phyloP scores from a whole-genome alignment of 306 rosid genomes.

The Vigna radiata region DNA sequence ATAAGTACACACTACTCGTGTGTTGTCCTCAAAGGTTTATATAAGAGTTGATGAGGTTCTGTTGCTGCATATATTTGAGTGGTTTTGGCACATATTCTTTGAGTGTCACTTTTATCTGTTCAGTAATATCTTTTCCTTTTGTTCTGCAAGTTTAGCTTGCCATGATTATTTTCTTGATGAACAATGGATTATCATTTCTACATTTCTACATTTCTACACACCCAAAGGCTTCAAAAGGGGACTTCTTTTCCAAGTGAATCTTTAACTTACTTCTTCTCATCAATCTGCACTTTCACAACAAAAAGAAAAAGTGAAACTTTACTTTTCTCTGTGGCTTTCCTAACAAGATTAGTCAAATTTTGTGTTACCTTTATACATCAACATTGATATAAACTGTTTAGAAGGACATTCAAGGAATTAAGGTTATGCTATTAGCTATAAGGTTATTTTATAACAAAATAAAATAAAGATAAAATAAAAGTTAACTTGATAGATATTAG shows the following conservation, averaged over 20 bases:
- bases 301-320: background rate
- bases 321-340: background rate
- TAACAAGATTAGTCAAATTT: background rate
- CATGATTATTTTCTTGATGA: constrained; percentile 36
- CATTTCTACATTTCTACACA: background rate
- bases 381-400: background rate
- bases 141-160: constrained; percentile 51
- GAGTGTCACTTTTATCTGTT: constrained; percentile 60
- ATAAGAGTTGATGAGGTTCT: constrained; percentile 30
- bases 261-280: background rate
- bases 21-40: constrained; percentile 14
- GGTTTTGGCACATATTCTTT: constrained; percentile 82
- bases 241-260: background rate
- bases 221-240: background rate
- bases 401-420: background rate
- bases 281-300: background rate
- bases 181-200: constrained; percentile 1
- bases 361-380: no score
- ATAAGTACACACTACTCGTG: background rate
- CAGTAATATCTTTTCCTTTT: constrained; percentile 39
- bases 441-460: no score
- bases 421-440: no score
- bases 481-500: no score
- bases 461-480: no score
- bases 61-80: constrained; percentile 45